A percentile compares a stretch with the other conserved stretches of the same genome.
These are phyloP conservation scores for Funneliformis caledonium DNA, from an alignment of 371 early-diverging fungal genomes.

Conservation along the genomic window DNA sequence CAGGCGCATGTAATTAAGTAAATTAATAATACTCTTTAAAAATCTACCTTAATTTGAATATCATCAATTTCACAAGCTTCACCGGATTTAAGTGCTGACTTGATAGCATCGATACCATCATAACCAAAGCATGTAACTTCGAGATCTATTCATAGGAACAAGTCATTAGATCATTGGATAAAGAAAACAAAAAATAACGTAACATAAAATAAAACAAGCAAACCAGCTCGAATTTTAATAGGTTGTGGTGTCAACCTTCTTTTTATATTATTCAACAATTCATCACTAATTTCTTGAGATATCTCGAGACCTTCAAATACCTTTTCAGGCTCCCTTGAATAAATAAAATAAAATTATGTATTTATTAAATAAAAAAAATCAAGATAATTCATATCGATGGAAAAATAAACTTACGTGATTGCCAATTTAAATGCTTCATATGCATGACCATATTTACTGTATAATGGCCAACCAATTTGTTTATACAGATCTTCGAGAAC, in stretches of 20 bases:
- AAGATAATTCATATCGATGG: background rate
- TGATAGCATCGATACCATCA: conserved; percentile 98
- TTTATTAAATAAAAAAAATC: background rate
- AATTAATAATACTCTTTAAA: background rate
- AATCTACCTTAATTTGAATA: conserved; percentile 78
- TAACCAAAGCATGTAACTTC: conserved; percentile 97
- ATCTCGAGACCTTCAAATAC: conserved; percentile 87
- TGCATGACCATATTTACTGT: conserved; percentile 97
- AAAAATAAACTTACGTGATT: conserved; percentile 67
- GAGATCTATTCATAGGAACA: conserved; percentile 69
- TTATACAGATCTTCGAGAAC: conserved; percentile 89
- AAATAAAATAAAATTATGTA: background rate
- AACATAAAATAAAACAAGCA: conserved; percentile 37
- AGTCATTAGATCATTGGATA: background rate
- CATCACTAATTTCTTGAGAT: conserved; percentile 64
- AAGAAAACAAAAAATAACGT: background rate
- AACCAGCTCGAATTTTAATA: conserved; percentile 93
- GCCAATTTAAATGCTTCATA: conserved; percentile 97
- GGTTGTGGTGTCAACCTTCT: conserved; percentile 95
- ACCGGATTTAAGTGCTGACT: conserved; percentile 90
- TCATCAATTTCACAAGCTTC: conserved; percentile 85
- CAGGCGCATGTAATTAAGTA: background rate
- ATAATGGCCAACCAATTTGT: conserved; percentile 96
- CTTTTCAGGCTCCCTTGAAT: conserved; percentile 78
- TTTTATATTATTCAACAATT: conserved; percentile 85